Evolutionary conservation across 169 alveolate genomes (phyloP).

Genomic region (Neospora caninum): DNA sequence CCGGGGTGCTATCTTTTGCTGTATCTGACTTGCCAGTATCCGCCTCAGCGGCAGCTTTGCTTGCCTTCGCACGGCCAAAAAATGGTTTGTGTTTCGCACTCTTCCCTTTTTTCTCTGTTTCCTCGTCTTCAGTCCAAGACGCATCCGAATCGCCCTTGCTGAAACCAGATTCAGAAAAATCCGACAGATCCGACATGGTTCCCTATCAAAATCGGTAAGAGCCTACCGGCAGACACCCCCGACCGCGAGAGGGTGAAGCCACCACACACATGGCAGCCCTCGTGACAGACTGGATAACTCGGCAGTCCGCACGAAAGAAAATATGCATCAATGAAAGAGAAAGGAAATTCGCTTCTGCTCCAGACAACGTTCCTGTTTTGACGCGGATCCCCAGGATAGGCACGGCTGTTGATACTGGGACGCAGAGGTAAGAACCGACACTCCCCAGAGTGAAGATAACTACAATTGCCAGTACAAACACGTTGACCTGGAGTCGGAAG

Average conservation of each 20-base stretch:
- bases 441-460: too few relatives aligned
- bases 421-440: too few relatives aligned
- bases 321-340: too few relatives aligned
- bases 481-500: too few relatives aligned
- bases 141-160: conserved; percentile 20
- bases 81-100: neutral
- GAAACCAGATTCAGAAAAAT: conserved; percentile 38
- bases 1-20: neutral
- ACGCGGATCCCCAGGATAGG: too few relatives aligned
- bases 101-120: neutral
- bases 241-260: neutral
- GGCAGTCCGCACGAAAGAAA: too few relatives aligned
- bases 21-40: neutral
- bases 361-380: too few relatives aligned
- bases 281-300: too few relatives aligned
- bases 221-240: conserved; percentile 16
- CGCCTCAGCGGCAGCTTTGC: neutral
- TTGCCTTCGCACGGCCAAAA: neutral
- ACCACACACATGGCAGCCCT: neutral
- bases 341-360: too few relatives aligned
- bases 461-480: too few relatives aligned
- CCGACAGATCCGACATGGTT: conserved; percentile 63
- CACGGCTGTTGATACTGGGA: too few relatives aligned
- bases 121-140: neutral
- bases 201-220: neutral